Conservation (phyloP, 257 asterid genomes). For the Solanum neorickii region DNA sequence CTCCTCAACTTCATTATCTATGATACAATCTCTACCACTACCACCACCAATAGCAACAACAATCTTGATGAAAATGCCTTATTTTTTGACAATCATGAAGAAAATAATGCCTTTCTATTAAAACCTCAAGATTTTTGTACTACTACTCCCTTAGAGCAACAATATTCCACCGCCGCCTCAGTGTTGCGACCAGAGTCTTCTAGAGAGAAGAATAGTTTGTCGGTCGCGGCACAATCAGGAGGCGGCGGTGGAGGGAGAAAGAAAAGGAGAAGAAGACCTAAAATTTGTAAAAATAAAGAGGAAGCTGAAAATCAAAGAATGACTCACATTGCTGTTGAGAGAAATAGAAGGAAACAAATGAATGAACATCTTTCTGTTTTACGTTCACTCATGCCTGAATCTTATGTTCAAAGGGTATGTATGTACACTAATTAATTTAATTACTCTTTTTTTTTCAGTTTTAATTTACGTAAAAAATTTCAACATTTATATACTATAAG, state of each 20-base stretch:
- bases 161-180: conserved; percentile 13
- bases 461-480: background rate
- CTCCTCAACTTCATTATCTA: conserved; percentile 69
- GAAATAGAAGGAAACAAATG: conserved; percentile 89
- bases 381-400: conserved; percentile 93
- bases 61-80: background rate
- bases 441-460: background rate
- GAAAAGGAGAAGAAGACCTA: conserved; percentile 68
- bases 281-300: conserved; percentile 69
- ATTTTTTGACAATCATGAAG: background rate
- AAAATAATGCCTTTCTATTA: background rate
- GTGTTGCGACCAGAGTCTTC: conserved; percentile 1
- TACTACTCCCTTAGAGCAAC: background rate
- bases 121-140: background rate
- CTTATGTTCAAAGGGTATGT: conserved; percentile 94
- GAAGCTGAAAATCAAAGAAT: conserved; percentile 92
- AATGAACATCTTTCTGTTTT: conserved; percentile 83
- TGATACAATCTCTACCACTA: conserved; percentile 34
- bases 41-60: background rate
- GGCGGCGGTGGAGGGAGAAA: conserved; percentile 41
- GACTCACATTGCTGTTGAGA: conserved; percentile 97
- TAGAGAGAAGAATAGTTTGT: conserved; percentile 1
- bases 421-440: background rate
- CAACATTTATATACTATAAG: background rate
- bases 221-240: conserved; percentile 2